Conservation (phyloP, 2,329 filamentous ascomycete genomes). For the Alternaria burnsii region DNA sequence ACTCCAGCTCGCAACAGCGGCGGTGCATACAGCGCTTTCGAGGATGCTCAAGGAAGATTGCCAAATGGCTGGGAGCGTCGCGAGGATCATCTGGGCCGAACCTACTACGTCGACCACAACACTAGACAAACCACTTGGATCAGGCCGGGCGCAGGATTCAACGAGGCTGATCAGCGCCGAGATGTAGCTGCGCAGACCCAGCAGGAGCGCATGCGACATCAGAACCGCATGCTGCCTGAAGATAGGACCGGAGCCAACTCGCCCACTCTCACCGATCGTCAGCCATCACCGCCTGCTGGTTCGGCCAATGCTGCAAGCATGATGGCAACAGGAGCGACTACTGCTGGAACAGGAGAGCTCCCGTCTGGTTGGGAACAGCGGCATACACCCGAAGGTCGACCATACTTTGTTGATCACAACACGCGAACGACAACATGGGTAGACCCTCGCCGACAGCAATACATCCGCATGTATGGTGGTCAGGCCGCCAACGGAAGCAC, state of each 20-base stretch:
- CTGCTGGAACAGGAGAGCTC: constrained; percentile 91
- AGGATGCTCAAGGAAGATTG: constrained; percentile 91
- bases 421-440: constrained; percentile 99
- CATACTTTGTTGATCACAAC: constrained; percentile 99
- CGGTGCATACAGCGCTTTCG: constrained; percentile 81
- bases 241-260: constrained; percentile 94
- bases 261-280: constrained; percentile 72
- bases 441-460: constrained; percentile 94
- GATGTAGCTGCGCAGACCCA: constrained; percentile 91
- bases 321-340: constrained; percentile 95
- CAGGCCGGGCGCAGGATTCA: constrained; percentile 80
- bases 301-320: constrained; percentile 74
- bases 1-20: constrained; percentile 53
- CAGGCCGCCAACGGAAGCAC: constrained; percentile 78
- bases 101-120: constrained; percentile 98
- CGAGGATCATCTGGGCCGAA: constrained; percentile 92
- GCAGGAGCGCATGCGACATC: constrained; percentile 89
- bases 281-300: constrained; percentile 51
- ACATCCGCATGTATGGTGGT: constrained; percentile 97
- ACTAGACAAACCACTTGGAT: constrained; percentile 97
- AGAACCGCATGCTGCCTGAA: constrained; percentile 94
- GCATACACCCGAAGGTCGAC: constrained; percentile 90
- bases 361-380: constrained; percentile 96
- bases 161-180: constrained; percentile 76
- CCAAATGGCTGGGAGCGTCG: constrained; percentile 95